phyloP scores from a whole-genome alignment of 148 eudicot species.

The Rhododendron griersonianum region DNA sequence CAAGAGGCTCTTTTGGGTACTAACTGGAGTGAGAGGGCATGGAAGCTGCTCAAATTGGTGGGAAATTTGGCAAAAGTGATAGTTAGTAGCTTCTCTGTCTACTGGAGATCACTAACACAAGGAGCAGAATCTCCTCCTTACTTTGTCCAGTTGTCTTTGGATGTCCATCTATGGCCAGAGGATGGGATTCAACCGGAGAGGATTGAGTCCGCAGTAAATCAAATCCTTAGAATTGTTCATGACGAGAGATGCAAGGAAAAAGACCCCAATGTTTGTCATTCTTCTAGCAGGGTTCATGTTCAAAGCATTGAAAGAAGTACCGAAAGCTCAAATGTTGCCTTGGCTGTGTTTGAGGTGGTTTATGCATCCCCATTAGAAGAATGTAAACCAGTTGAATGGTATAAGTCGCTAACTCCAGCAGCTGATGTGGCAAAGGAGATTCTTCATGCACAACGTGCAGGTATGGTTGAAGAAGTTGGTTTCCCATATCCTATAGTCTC shows the following conservation, averaged over 20 bases:
- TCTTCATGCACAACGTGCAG: conserved; percentile 52
- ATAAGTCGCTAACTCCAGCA: conserved; percentile 87
- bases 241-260: conserved; percentile 64
- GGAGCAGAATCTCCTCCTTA: conserved; percentile 98
- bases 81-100: conserved; percentile 51
- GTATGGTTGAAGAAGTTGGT: conserved; percentile 59
- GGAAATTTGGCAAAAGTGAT: conserved; percentile 42
- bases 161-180: conserved; percentile 88
- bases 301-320: conserved; percentile 89
- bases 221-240: conserved; percentile 68
- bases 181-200: conserved; percentile 97
- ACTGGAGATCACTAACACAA: conserved; percentile 81
- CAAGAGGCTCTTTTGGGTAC: conserved; percentile 30
- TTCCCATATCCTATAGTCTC: conserved; percentile 81
- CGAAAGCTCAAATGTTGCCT: conserved; percentile 67
- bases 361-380: conserved; percentile 63
- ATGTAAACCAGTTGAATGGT: conserved; percentile 51
- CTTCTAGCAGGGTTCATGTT: conserved; percentile 79
- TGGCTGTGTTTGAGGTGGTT: conserved; percentile 93
- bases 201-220: conserved; percentile 79
- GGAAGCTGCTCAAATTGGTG: conserved; percentile 38
- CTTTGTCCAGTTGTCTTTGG: conserved; percentile 88
- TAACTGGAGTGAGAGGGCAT: conserved; percentile 48
- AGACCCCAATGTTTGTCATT: conserved; percentile 44
- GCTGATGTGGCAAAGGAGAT: conserved; percentile 96